Percentiles rank a stretch among this genome's conserved stretches.
Conservation (phyloP, 805 yeast genomes). For the Yamadazyma akitaensis region DNA sequence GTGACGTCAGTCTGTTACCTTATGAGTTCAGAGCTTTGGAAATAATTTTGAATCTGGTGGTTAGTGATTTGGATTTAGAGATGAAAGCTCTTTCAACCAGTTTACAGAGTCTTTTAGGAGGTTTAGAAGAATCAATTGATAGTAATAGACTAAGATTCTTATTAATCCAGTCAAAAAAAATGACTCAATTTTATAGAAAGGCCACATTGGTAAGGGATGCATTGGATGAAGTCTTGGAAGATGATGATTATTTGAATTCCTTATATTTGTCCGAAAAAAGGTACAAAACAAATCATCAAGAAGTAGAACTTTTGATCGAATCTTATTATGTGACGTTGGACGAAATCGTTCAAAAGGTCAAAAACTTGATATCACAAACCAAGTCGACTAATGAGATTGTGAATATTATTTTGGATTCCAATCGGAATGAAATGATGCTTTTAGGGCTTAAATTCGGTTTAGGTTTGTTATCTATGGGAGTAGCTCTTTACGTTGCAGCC, state of each 20-base stretch:
- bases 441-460: constrained; percentile 80
- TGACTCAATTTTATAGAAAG: constrained; percentile 81
- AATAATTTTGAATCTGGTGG: constrained; percentile 75
- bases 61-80: constrained; percentile 77
- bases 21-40: constrained; percentile 92
- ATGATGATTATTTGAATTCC: constrained; percentile 82
- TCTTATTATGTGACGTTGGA: constrained; percentile 88
- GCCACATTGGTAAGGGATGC: constrained; percentile 78
- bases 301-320: constrained; percentile 85
- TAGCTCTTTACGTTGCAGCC: constrained; percentile 77
- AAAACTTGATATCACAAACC: constrained; percentile 74
- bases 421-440: constrained; percentile 89
- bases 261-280: constrained; percentile 70
- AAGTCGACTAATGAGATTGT: constrained; percentile 93
- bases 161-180: constrained; percentile 78
- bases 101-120: constrained; percentile 67
- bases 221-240: constrained; percentile 79
- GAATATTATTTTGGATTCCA: constrained; percentile 87
- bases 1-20: constrained; percentile 46
- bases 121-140: constrained; percentile 80
- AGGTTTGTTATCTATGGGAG: constrained; percentile 78
- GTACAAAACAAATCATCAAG: constrained; percentile 60
- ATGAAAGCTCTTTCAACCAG: constrained; percentile 80
- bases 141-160: constrained; percentile 73
- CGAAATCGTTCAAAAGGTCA: constrained; percentile 89